Evolutionary conservation across 202 grass and related monocot genomes (phyloP), one percentile per base, ranked within the genome.

Genomic region (Zizania palustris): DNA sequence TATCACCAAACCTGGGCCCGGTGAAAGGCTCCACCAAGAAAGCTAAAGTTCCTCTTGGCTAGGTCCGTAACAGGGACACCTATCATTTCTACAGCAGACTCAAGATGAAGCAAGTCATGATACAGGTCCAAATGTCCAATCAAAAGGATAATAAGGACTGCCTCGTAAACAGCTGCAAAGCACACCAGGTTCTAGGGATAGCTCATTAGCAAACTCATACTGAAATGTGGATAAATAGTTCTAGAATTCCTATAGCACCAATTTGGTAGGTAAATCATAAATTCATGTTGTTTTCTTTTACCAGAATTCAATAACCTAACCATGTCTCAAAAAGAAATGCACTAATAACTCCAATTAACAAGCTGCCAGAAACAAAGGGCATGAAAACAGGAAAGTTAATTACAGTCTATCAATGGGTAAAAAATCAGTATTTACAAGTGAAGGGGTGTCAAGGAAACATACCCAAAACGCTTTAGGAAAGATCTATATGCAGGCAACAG

Each of bases 381-480:
- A 65, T 6, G 7, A 6, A 10, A 15, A 63, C 2, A 61, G 20
- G 6, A 80, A 15, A 11, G 3, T 11, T 11, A 14, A 16, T 5
- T 51, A 22, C 5, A 19, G 19, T 57, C 4, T 35, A 11, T 57
- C 60, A 3, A 45, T 43, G 37, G 4, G 48, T 36, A 1, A 62
- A 14, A 45, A 22, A 28, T 28, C 1, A 0, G 1, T 46, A 16
- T 65, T 71, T 21, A 37, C 6, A 15, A 59, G 38, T 7, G 54
- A 69, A 7, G 10, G 60, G 19, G 6, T 36, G 49, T 13, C 34
- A 72, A 76, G 39, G 56, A 81, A 71, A 85, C 82, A 82, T 99
- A 99, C 96, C 91, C 96, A 37, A 99, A 99, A 11, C 92, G 91
- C 57, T 90, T 99, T 56, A 95, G 60, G 75, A 99, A 99, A 43